Evolutionary conservation across 1,284 basidiomycete species (phyloP).

Genomic region (Coniferiporia sulphurascens): DNA sequence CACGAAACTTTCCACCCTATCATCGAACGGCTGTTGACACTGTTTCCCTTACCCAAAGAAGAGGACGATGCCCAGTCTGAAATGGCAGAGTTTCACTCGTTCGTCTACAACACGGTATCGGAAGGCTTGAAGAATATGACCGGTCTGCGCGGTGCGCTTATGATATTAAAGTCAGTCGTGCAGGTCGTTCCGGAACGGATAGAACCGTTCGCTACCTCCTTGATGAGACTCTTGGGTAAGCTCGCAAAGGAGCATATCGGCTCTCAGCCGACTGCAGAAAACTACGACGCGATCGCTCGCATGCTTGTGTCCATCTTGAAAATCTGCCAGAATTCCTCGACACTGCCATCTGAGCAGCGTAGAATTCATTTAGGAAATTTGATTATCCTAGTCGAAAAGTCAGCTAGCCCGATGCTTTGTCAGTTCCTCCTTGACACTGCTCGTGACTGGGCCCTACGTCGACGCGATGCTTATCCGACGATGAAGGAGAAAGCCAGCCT

Average conservation of each 20-base stretch:
- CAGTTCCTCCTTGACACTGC: slow-evolving; percentile 85
- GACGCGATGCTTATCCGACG: slow-evolving; percentile 81
- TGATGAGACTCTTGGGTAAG: slow-evolving; percentile 85
- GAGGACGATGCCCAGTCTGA: slow-evolving; percentile 64
- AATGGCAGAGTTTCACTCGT: slow-evolving; percentile 74
- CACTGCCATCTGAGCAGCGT: slow-evolving; percentile 66
- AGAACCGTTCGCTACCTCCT: slow-evolving; percentile 71
- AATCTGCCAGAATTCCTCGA: slow-evolving; percentile 62
- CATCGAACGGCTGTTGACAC: slow-evolving; percentile 81
- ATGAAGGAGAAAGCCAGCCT: slow-evolving; percentile 95
- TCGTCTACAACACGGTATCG: slow-evolving; percentile 72
- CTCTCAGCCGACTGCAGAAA: slow-evolving; percentile 40
- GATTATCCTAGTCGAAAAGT: slow-evolving; percentile 86
- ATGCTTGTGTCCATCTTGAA: slow-evolving; percentile 66
- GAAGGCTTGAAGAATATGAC: slow-evolving; percentile 78
- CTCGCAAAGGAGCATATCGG: slow-evolving; percentile 87
- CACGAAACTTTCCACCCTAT: slow-evolving; percentile 82
- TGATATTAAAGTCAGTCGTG: slow-evolving; percentile 89
- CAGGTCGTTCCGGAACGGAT: slow-evolving; percentile 80
- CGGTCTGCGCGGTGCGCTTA: slow-evolving; percentile 76
- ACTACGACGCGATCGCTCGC: slow-evolving; percentile 56
- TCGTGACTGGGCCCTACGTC: slow-evolving; percentile 84
- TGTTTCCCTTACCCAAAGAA: slow-evolving; percentile 81
- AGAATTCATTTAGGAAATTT: slow-evolving; percentile 72
- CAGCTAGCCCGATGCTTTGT: slow-evolving; percentile 79